Percentiles rank a stretch among this genome's conserved stretches.
Conservation (phyloP, 1,284 basidiomycete genomes). For the Porodaedalea pini region DNA sequence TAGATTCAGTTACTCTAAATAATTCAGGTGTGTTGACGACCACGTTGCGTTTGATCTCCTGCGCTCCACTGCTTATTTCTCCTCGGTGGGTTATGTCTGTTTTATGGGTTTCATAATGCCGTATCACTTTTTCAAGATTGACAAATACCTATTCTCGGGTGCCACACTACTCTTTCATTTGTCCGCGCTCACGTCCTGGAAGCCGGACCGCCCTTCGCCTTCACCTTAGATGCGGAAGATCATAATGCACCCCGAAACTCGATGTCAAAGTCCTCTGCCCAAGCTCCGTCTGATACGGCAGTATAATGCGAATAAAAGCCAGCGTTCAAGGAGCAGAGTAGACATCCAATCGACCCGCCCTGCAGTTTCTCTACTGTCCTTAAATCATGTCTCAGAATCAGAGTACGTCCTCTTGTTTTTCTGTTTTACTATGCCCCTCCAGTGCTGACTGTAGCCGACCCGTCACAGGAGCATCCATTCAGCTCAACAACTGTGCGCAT, state of each 20-base stretch:
- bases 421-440: background rate
- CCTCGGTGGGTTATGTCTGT: background rate
- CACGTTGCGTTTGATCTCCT: constrained; percentile 1
- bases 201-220: background rate
- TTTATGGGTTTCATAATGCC: background rate
- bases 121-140: background rate
- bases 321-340: background rate
- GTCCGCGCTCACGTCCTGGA: background rate
- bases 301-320: background rate
- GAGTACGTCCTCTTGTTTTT: background rate
- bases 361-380: background rate
- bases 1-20: background rate
- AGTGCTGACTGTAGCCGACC: background rate
- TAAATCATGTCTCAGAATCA: background rate
- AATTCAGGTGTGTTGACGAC: background rate
- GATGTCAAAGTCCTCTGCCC: background rate
- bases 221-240: background rate
- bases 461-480: constrained; percentile 39
- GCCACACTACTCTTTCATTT: background rate
- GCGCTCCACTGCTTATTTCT: background rate
- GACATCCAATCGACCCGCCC: background rate
- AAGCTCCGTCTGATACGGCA: background rate
- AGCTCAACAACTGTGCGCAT: constrained; percentile 50
- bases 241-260: constrained; percentile 3
- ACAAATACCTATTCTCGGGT: constrained; percentile 2